Evolutionary conservation across 257 asterid genomes (phyloP).

Genomic region (Thymus quinquecostatus): DNA sequence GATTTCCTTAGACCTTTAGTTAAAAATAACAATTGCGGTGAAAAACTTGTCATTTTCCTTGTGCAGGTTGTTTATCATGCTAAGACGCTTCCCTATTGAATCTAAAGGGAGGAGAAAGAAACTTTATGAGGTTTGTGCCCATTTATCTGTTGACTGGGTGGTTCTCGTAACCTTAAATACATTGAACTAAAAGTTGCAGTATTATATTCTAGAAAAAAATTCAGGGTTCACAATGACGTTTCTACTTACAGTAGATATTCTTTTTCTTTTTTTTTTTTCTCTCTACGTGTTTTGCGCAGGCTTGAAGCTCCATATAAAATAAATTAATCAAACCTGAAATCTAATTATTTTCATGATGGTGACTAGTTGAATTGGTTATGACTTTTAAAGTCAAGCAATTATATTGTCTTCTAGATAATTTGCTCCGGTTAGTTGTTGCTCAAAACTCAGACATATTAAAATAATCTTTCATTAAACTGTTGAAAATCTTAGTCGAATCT

Average conservation of each 20-base stretch:
- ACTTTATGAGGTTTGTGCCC: conserved; percentile 76
- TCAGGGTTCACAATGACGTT: conserved; percentile 10
- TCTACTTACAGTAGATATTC: neutral
- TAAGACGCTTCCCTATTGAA: conserved; percentile 91
- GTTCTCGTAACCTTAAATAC: conserved; percentile 1
- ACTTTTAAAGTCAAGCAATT: conserved; percentile 8
- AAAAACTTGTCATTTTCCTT: conserved; percentile 12
- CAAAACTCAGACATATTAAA: neutral
- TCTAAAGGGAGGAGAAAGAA: conserved; percentile 97
- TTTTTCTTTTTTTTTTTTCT: neutral
- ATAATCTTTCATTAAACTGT: neutral
- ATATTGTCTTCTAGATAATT: neutral
- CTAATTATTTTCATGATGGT: neutral
- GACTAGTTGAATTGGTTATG: conserved; percentile 15
- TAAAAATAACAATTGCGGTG: neutral
- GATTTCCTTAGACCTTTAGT: conserved; percentile 12
- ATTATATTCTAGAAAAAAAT: neutral
- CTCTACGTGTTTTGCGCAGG: neutral
- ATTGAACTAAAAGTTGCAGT: conserved; percentile 12
- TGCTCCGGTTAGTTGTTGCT: conserved; percentile 4
- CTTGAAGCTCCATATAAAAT: conserved; percentile 15
- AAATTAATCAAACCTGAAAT: conserved; percentile 7
- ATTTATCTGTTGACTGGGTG: conserved; percentile 20
- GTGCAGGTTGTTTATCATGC: conserved; percentile 84
- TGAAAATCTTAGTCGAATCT: conserved; percentile 6